A percentile compares a stretch with the other conserved stretches of the same genome.
These are phyloP conservation scores for Echria macrotheca DNA, from an alignment of 495 filamentous ascomycete species.

Conservation along the genomic window DNA sequence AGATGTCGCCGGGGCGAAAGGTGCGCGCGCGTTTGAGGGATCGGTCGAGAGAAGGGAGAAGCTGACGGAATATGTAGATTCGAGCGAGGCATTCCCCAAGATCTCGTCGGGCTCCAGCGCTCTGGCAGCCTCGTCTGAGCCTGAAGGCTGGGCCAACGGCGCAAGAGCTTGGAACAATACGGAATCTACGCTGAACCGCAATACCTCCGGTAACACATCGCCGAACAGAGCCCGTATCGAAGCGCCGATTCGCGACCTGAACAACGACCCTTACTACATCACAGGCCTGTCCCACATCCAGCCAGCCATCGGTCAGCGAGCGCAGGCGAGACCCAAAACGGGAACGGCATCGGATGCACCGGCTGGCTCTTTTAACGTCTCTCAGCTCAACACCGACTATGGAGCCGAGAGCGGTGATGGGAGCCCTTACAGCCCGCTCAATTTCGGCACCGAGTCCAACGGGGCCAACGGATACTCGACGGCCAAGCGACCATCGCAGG, in stretches of 20 bases:
- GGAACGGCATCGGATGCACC: neutral
- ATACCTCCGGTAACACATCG: slow-evolving; percentile 24
- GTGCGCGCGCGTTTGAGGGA: slow-evolving; percentile 25
- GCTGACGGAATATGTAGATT: slow-evolving; percentile 27
- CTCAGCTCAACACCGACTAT: slow-evolving; percentile 11
- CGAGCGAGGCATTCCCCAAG: slow-evolving; percentile 31
- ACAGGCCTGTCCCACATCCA: slow-evolving; percentile 15
- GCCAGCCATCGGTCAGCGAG: slow-evolving; percentile 18
- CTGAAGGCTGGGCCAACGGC: slow-evolving; percentile 46
- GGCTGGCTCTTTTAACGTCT: slow-evolving; percentile 5
- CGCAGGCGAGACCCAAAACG: slow-evolving; percentile 10
- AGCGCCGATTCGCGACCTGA: slow-evolving; percentile 33
- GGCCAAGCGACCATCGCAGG: slow-evolving; percentile 17
- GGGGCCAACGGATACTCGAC: neutral
- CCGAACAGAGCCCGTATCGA: slow-evolving; percentile 26
- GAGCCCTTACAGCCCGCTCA: neutral
- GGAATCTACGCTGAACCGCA: slow-evolving; percentile 32
- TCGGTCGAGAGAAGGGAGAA: neutral
- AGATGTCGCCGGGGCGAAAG: slow-evolving; percentile 39
- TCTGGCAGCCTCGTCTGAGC: slow-evolving; percentile 58
- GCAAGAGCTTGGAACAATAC: slow-evolving; percentile 52
- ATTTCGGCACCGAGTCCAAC: slow-evolving; percentile 7
- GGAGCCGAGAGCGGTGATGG: slow-evolving; percentile 29
- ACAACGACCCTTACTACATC: slow-evolving; percentile 37
- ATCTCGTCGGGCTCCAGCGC: slow-evolving; percentile 56